Base-by-base conservation (phyloP, 2,329 filamentous ascomycete species). In the Exserohilum rostratum region DNA sequence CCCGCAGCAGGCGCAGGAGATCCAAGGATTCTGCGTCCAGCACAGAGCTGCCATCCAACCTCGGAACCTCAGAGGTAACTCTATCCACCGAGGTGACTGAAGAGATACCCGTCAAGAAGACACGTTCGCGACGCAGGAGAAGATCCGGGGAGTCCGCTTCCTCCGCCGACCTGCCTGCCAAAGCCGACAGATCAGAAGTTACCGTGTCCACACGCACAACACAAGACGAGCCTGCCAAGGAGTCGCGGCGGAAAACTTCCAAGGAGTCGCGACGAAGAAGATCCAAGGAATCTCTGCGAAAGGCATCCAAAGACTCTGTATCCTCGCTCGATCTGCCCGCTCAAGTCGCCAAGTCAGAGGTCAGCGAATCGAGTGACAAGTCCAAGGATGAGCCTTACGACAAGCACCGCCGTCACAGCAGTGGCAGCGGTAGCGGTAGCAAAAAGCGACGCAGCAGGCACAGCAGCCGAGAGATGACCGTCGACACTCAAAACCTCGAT, bases 201-300 rank as follows among this genome's bases (percentile, higher is more conserved):
- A 69, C 64, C 13, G 56, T 51, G 9, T 65, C 68, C 11, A 68
- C 61, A 3, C 61, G 63, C 15, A 45, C 53, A 27, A 70, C 55
- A 30, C 34, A 65, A 30, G 60, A 70, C 18, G 60, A 60, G 17
- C 45, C 61, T 0, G 51, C 39, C 2, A 65, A 69, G 47, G 62
- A 77, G 31, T 72, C 73, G 3, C 71, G 70, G 22, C 22, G 15
- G 69, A 70, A 17, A 60, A 67, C n/a, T n/a, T n/a, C n/a, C n/a
- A n/a, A n/a, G n/a, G n/a, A 77, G 31, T 72, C 73, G 3, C 71
- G 70, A n/a, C n/a, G 17, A 69, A 70, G 18, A 58, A 67, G 4
- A 7, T 25, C 22, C 22, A 25, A 25, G 7, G 22, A 25, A 7
- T 4, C 22, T 5, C 22, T 25, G 22, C 22, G 22, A 43, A 61